Percentiles rank a stretch among this genome's conserved stretches.
Conservation (phyloP, 495 filamentous ascomycete species). For the Pseudevernia furfuracea region DNA sequence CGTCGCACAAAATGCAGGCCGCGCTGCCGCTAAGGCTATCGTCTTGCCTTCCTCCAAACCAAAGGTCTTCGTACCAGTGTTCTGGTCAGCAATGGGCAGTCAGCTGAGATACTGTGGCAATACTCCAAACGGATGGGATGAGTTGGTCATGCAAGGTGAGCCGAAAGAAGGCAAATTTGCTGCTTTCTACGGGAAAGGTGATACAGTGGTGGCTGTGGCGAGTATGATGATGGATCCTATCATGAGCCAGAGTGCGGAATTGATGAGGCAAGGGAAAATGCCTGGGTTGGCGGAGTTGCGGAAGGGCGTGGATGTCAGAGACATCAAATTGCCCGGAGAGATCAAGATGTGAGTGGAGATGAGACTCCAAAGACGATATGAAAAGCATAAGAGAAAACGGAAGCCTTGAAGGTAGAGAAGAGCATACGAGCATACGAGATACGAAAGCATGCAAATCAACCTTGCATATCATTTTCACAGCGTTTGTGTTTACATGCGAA, state of each 20-base stretch:
- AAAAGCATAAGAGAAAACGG: background rate
- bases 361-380: background rate
- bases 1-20: slow-evolving; percentile 88
- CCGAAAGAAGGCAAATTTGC: slow-evolving; percentile 76
- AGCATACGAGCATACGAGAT: background rate
- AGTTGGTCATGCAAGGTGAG: slow-evolving; percentile 67
- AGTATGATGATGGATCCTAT: slow-evolving; percentile 85
- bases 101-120: slow-evolving; percentile 92
- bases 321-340: slow-evolving; percentile 47
- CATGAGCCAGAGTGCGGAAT: slow-evolving; percentile 72
- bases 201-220: slow-evolving; percentile 85
- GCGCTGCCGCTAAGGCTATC: slow-evolving; percentile 68
- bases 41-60: slow-evolving; percentile 50
- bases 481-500: no score
- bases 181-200: slow-evolving; percentile 81
- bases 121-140: slow-evolving; percentile 72
- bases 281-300: slow-evolving; percentile 68
- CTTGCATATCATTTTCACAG: background rate
- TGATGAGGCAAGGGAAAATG: slow-evolving; percentile 82
- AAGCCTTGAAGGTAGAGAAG: background rate
- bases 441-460: background rate
- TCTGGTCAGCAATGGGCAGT: slow-evolving; percentile 87
- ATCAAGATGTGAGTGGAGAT: slow-evolving; percentile 36
- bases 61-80: slow-evolving; percentile 80
- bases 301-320: slow-evolving; percentile 65